Percentiles rank a stretch among this genome's conserved stretches.
Conservation (phyloP, 768 basidiomycete genomes). For the Imleria badia region DNA sequence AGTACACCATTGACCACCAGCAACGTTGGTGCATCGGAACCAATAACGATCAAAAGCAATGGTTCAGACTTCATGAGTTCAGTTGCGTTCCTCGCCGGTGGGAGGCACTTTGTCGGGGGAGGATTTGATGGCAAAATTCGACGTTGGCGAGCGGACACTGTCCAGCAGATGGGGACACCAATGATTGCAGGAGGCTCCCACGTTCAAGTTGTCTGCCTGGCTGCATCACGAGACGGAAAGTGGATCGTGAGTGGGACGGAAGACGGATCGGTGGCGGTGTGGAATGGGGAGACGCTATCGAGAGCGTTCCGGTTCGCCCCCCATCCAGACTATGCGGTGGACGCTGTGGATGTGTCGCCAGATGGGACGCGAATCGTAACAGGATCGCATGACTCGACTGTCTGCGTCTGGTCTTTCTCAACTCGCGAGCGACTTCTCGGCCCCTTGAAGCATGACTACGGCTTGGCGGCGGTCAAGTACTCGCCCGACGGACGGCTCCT, state of each 20-base stretch:
- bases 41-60: neutral
- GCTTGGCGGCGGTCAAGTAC: slow-evolving; percentile 11
- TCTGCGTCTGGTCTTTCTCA: neutral
- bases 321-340: neutral
- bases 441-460: neutral
- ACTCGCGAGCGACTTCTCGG: slow-evolving; percentile 1
- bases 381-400: slow-evolving; percentile 10
- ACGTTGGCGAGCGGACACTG: slow-evolving; percentile 1
- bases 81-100: neutral
- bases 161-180: neutral
- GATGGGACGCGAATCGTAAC: slow-evolving; percentile 10
- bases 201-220: neutral
- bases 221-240: slow-evolving; percentile 1
- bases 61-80: neutral
- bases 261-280: neutral
- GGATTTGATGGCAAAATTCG: neutral
- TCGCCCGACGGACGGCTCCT: slow-evolving; percentile 5
- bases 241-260: slow-evolving; percentile 8
- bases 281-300: neutral
- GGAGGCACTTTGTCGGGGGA: slow-evolving; percentile 2
- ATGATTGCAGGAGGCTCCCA: neutral
- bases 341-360: slow-evolving; percentile 9
- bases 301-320: neutral
- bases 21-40: neutral
- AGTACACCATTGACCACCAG: neutral